Base-by-base conservation (phyloP, 2,329 filamentous ascomycete genomes). In the Coccinonectria pachysandricola region DNA sequence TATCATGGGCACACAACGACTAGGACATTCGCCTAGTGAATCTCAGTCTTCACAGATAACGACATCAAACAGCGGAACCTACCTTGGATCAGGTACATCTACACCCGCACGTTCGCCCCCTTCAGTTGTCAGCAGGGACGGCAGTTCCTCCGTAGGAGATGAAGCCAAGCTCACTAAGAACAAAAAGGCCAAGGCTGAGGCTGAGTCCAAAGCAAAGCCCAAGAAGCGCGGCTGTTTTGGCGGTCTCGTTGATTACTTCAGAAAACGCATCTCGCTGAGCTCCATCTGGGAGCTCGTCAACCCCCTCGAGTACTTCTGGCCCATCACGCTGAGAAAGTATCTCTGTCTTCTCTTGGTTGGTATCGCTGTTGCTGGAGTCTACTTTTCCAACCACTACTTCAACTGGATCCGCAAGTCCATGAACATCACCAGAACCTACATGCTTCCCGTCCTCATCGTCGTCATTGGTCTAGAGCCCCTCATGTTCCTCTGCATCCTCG, bases 361-460 rank as follows among this genome's bases (percentile, higher is more conserved):
- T n/a, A n/a, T 12, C 3, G 28, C 28, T 12, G 12, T 25, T 19
- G 23, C 15, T 9, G 31, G 23, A 13, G 26, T 33, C 24, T 26
- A 26, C 20, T 22, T 33, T n/a, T 33, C 31, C 21, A 30, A 33
- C 11, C 23, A 19, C 20, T 33, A 30, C 27, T 26, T 24, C 9
- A 14, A 30, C 20, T 33, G 31, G 31, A 33, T 33, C 20, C 14
- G 15, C 18, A 33, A 19, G 27, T 29, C 31, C 17, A 33, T 33
- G 17, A 21, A 22, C 11, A 20, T 30, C 10, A 33, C 31, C 7
- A 19, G 31, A n/a, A 26, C 27, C 9, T 33, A 30, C 27, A 33
- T 33, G 31, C 12, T 33, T n/a, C 31, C 31, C 6, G 31, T 33
- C 17, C 27, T 33, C 9, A 24, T 33, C 16, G 24, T 33, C 9